Evolutionary conservation across 2,329 filamentous ascomycete species (phyloP).

Genomic region (Trichoderma endophyticum): DNA sequence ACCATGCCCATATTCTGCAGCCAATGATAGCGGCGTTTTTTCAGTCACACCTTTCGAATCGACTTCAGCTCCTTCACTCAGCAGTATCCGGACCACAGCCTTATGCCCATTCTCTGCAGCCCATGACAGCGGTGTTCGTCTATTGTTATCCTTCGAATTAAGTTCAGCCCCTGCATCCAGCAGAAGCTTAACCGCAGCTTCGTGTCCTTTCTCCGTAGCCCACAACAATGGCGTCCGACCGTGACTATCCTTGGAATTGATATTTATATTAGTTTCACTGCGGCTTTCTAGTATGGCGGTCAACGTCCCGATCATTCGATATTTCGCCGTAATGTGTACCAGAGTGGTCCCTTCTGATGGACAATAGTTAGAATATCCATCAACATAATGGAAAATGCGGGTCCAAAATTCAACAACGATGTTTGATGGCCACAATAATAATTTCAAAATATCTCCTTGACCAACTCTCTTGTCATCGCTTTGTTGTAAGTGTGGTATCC

Average conservation of each 20-base stretch:
- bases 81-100: neutral
- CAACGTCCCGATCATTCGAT: neutral
- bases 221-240: neutral
- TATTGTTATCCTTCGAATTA: too few species aligned
- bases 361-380: too few species aligned
- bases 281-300: neutral
- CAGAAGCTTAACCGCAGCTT: neutral
- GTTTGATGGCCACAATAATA: constrained; percentile 2
- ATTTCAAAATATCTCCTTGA: neutral
- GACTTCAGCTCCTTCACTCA: neutral
- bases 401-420: too few species aligned
- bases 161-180: neutral
- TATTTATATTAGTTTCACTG: neutral
- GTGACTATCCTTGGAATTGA: neutral
- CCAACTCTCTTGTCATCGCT: neutral
- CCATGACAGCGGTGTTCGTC: neutral
- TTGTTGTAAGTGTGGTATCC: constrained; percentile 1
- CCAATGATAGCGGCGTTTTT: neutral
- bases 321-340: neutral
- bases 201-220: neutral
- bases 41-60: neutral
- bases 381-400: too few species aligned
- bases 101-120: neutral
- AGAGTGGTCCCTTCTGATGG: neutral
- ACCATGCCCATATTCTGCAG: neutral